phyloP scores from a whole-genome alignment of 1,139 yeast genomes.

The Pichia sp. region DNA sequence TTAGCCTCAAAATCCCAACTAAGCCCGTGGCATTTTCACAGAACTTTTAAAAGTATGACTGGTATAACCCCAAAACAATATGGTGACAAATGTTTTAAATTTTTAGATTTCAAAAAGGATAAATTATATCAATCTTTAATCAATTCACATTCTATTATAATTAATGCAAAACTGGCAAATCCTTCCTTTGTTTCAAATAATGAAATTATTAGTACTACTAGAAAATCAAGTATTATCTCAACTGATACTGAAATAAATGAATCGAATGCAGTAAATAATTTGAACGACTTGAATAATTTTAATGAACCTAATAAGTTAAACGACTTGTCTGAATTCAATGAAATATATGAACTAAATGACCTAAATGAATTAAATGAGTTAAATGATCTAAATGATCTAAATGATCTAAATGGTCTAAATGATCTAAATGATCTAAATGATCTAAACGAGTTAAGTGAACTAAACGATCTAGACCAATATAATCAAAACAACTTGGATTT shows the following conservation, averaged over 20 bases:
- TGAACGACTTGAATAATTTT: no score
- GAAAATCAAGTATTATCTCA: not conserved
- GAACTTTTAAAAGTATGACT: conserved; percentile 80
- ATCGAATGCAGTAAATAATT: no score
- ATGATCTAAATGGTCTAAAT: no score
- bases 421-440: not conserved
- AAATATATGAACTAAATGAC: not conserved
- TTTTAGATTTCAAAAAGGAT: conserved; percentile 16
- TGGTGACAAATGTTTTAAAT: conserved; percentile 83
- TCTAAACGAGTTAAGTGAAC: not conserved
- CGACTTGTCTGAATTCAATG: not conserved
- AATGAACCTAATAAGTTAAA: not conserved
- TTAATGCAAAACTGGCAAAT: conserved; percentile 28
- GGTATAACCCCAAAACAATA: conserved; percentile 84
- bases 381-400: no score
- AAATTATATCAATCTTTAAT: not conserved
- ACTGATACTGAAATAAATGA: not conserved
- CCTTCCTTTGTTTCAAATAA: conserved; percentile 22
- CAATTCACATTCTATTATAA: conserved; percentile 20
- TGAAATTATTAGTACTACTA: not conserved
- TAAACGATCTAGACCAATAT: not conserved
- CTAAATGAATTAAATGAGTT: not conserved
- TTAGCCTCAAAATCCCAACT: conserved; percentile 78
- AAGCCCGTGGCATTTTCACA: conserved; percentile 91
- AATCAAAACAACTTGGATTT: not conserved